Evolutionary conservation across 176 grass and related monocot species (phyloP).

Genomic region (Saccharum spontaneum): DNA sequence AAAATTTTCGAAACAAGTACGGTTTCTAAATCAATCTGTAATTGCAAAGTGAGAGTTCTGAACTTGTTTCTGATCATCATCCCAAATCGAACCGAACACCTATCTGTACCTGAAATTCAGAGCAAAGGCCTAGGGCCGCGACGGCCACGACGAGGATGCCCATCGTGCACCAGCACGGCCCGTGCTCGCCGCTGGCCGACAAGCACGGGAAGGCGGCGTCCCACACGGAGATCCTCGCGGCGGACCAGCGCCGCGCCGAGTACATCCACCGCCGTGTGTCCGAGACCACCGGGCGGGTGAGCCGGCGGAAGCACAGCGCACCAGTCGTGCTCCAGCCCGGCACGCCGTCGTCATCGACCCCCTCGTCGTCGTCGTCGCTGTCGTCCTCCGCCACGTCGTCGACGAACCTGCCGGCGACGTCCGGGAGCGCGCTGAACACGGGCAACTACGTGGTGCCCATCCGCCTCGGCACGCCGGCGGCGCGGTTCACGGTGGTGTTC

Average conservation of each 20-base stretch:
- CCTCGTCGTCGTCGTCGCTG: background rate
- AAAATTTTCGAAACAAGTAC: background rate
- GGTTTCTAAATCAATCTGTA: too few species aligned
- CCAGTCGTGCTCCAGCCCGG: background rate
- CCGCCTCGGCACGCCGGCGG: slow-evolving; percentile 61
- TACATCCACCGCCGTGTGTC: slow-evolving; percentile 50
- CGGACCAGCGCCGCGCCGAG: slow-evolving; percentile 62
- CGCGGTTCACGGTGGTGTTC: slow-evolving; percentile 52
- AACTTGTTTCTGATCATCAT: background rate
- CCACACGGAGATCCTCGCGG: slow-evolving; percentile 57
- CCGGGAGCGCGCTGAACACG: slow-evolving; percentile 31
- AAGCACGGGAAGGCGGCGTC: background rate
- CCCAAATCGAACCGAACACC: slow-evolving; percentile 7
- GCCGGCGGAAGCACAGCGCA: slow-evolving; percentile 1
- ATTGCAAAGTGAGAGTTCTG: background rate
- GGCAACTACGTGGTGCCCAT: slow-evolving; percentile 74
- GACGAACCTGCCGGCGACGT: slow-evolving; percentile 43
- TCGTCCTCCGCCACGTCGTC: slow-evolving; percentile 12
- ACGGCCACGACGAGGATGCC: slow-evolving; percentile 35
- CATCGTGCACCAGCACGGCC: slow-evolving; percentile 64
- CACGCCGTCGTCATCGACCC: background rate
- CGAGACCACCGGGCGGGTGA: background rate
- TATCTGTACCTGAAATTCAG: slow-evolving; percentile 31
- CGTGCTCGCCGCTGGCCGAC: slow-evolving; percentile 57
- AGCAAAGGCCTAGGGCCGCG: background rate